Evolutionary conservation across 2,329 filamentous ascomycete species (phyloP).

Genomic region (Phialemonium atrogriseum): DNA sequence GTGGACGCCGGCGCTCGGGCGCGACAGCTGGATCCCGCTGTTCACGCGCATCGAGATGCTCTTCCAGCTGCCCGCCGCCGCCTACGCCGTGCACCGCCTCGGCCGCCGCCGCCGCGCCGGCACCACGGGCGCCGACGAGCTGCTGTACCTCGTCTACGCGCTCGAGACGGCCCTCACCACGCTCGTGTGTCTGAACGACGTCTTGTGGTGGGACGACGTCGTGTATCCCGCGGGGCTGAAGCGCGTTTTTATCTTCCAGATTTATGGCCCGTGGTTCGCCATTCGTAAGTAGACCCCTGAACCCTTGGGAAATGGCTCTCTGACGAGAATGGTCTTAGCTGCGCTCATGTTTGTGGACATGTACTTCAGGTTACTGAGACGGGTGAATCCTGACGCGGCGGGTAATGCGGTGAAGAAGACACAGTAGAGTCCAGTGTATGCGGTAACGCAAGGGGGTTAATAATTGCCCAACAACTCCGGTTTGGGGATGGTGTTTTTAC

Average conservation of each 20-base stretch:
- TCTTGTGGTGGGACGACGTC: slow-evolving; percentile 37
- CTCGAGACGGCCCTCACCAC: slow-evolving; percentile 44
- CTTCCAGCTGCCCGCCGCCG: slow-evolving; percentile 40
- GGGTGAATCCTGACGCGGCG: slow-evolving; percentile 24
- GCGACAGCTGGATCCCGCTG: slow-evolving; percentile 40
- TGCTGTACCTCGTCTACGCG: slow-evolving; percentile 42
- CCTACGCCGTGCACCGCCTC: slow-evolving; percentile 37
- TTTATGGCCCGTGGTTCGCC: slow-evolving; percentile 43
- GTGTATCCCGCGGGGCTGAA: slow-evolving; percentile 36
- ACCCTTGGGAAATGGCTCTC: no score
- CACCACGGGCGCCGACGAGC: slow-evolving; percentile 33
- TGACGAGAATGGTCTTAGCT: slow-evolving; percentile 27
- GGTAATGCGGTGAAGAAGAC: slow-evolving; percentile 29
- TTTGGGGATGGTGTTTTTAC: no score
- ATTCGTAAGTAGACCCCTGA: slow-evolving; percentile 47
- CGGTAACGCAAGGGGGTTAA: no score
- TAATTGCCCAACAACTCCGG: no score
- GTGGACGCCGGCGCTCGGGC: slow-evolving; percentile 22
- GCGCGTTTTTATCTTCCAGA: slow-evolving; percentile 34
- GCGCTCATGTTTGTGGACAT: slow-evolving; percentile 44
- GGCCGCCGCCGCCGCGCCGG: slow-evolving; percentile 12
- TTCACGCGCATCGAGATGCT: slow-evolving; percentile 42
- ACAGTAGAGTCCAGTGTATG: slow-evolving; percentile 22
- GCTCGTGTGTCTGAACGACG: slow-evolving; percentile 40
- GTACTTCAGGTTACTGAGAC: slow-evolving; percentile 39